Evolutionary conservation across 352 stramenopile genomes (phyloP).

Genomic region (Phytophthora chlamydospora): DNA sequence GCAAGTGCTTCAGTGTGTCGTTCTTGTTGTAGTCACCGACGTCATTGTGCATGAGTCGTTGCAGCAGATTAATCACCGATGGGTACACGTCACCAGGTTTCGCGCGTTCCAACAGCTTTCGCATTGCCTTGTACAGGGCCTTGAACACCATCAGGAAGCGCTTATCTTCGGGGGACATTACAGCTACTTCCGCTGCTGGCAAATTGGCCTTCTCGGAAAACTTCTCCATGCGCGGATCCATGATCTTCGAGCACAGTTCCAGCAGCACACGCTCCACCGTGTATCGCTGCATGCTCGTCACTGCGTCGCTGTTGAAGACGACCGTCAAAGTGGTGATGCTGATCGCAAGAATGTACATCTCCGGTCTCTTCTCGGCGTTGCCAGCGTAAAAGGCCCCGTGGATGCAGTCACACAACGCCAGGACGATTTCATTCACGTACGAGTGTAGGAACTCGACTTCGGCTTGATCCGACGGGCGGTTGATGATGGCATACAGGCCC

Average conservation of each 20-base stretch:
- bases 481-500: conserved; percentile 79
- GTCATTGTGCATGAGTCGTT: conserved; percentile 82
- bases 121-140: conserved; percentile 68
- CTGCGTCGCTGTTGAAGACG: conserved; percentile 62
- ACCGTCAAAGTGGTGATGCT: conserved; percentile 70
- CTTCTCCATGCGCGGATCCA: conserved; percentile 74
- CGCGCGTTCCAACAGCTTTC: conserved; percentile 58
- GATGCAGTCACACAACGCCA: conserved; percentile 77
- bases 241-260: conserved; percentile 75
- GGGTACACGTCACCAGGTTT: conserved; percentile 77
- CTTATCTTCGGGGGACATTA: conserved; percentile 60
- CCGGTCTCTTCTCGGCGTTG: conserved; percentile 67
- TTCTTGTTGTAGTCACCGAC: conserved; percentile 82
- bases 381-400: conserved; percentile 71
- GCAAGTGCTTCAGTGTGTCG: conserved; percentile 70
- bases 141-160: conserved; percentile 76
- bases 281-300: conserved; percentile 72
- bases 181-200: conserved; percentile 41
- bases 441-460: conserved; percentile 73
- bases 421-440: conserved; percentile 83
- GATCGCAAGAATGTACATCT: conserved; percentile 75
- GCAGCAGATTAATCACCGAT: conserved; percentile 77
- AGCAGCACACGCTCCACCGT: conserved; percentile 80
- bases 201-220: conserved; percentile 50
- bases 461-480: conserved; percentile 53